phyloP scores from a whole-genome alignment of 371 early-diverging fungal genomes.

The Mortierella polycephala region DNA sequence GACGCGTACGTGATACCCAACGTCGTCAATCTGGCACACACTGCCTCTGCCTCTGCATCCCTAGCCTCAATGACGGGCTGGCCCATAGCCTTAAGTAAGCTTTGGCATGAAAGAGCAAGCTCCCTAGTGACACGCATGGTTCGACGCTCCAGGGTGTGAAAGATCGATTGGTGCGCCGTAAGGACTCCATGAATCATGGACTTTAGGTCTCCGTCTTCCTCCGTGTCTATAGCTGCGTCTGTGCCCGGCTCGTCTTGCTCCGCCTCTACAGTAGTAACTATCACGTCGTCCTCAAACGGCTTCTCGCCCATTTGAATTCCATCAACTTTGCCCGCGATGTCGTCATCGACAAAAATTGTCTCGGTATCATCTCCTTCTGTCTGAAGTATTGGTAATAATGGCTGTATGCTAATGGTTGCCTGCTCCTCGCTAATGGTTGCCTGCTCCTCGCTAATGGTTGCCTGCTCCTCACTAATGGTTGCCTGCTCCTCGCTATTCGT shows the following conservation, averaged over 20 bases:
- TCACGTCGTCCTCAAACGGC: background rate
- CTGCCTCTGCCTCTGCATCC: conserved; percentile 73
- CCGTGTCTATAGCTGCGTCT: background rate
- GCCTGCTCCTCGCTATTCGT: too few species aligned
- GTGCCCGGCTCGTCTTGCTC: background rate
- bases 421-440: background rate
- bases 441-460: too few species aligned
- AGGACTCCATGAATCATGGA: conserved; percentile 31
- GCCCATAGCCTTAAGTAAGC: conserved; percentile 63
- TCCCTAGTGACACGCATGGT: conserved; percentile 62
- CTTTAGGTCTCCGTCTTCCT: conserved; percentile 12
- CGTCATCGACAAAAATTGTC: background rate
- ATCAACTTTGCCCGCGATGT: background rate
- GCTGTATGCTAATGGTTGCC: too few species aligned
- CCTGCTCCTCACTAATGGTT: background rate
- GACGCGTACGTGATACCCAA: conserved; percentile 63
- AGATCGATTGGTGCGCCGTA: conserved; percentile 24
- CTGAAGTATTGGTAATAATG: too few species aligned
- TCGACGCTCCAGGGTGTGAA: conserved; percentile 60
- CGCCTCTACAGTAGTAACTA: background rate
- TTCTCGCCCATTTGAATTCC: background rate
- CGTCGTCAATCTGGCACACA: conserved; percentile 70
- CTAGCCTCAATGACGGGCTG: conserved; percentile 60
- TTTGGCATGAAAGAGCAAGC: conserved; percentile 61
- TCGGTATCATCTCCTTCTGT: too few species aligned